These are phyloP conservation scores for Trebouxia sp. DNA, from an alignment of 139 green algal species.

Conservation along the genomic window DNA sequence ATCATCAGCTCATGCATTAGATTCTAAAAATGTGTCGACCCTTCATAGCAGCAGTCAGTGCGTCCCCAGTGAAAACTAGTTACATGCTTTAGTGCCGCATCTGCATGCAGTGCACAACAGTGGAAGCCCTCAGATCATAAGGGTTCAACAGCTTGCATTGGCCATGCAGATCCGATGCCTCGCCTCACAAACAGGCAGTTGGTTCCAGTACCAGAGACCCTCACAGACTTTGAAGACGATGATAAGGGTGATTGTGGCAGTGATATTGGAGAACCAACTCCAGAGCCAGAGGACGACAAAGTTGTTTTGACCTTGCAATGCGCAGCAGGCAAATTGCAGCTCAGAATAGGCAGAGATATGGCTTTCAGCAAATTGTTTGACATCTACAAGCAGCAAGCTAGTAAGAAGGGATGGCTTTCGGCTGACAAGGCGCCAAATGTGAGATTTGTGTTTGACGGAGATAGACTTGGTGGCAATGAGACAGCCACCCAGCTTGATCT, in stretches of 20 bases:
- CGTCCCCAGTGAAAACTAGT: too few species aligned
- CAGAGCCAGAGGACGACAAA: neutral
- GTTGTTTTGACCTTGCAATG: conserved; percentile 29
- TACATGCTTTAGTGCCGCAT: too few species aligned
- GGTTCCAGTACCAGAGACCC: neutral
- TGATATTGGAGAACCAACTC: neutral
- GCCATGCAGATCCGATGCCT: too few species aligned
- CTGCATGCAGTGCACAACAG: too few species aligned
- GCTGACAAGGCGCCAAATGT: neutral
- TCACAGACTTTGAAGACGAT: neutral
- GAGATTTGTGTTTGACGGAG: conserved; percentile 44
- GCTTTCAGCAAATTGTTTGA: conserved; percentile 41
- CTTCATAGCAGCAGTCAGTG: too few species aligned
- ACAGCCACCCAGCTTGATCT: conserved; percentile 45
- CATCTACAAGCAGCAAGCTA: conserved; percentile 26
- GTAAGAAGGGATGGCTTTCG: neutral
- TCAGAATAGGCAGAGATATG: conserved; percentile 32
- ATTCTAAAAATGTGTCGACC: too few species aligned
- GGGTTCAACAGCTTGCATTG: too few species aligned
- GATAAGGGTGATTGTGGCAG: neutral
- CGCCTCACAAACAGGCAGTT: too few species aligned
- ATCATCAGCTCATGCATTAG: too few species aligned
- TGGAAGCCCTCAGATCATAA: too few species aligned
- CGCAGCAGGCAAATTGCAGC: conserved; percentile 5
- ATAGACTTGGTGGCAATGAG: conserved; percentile 23